Conservation (phyloP, 73 alveolate species). For the Breviolum minutum region DNA sequence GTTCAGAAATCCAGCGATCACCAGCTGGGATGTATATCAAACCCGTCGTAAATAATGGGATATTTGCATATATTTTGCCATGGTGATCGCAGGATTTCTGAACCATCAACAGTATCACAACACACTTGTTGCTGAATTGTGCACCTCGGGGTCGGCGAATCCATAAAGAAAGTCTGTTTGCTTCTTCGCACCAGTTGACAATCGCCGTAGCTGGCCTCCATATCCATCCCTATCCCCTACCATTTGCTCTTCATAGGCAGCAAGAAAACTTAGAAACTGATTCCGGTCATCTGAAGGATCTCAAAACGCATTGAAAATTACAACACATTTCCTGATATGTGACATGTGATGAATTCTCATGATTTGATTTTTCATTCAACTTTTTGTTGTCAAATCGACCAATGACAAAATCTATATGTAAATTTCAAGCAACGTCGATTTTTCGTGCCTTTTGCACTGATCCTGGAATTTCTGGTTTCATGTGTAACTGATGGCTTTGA, state of each 20-base stretch:
- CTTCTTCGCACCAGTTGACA: slow-evolving; percentile 62
- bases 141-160: slow-evolving; percentile 33
- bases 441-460: slow-evolving; percentile 48
- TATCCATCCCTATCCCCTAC: neutral
- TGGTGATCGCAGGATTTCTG: too few relatives aligned
- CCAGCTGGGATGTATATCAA: too few relatives aligned
- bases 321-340: neutral
- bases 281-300: too few relatives aligned
- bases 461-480: slow-evolving; percentile 19
- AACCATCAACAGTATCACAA: too few relatives aligned
- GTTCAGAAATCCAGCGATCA: too few relatives aligned
- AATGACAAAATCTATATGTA: too few relatives aligned
- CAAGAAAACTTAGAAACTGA: neutral
- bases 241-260: neutral
- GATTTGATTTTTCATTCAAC: too few relatives aligned
- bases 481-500: neutral
- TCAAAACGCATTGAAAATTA: neutral
- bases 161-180: slow-evolving; percentile 37
- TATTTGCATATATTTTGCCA: too few relatives aligned
- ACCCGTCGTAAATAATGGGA: too few relatives aligned
- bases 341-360: too few relatives aligned
- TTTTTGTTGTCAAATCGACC: too few relatives aligned
- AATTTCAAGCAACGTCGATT: neutral
- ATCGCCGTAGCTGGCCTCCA: slow-evolving; percentile 34
- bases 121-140: too few relatives aligned